Evolutionary conservation across 306 rosid species (phyloP), one percentile per base, ranked within the genome.

Genomic region (Urtica urens): DNA sequence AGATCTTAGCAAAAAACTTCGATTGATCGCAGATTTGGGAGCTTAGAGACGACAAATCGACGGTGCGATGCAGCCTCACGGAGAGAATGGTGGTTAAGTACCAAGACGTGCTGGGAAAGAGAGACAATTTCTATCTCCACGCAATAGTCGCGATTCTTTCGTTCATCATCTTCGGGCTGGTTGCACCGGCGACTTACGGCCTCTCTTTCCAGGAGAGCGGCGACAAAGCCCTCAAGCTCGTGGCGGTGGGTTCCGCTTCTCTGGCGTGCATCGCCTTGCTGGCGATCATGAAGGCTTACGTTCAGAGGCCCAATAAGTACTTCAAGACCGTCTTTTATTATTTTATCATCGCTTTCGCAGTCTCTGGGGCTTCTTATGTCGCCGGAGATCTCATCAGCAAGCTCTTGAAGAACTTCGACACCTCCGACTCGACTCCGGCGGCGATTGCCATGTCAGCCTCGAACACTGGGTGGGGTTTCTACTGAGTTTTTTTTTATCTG

Each of bases 191-290:
- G 13, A 80, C 74, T 7, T 87, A 87, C 45, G 81, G 81, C 43
- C 74, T 87, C 67, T 46, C 96, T 1, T 83, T 87, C 62, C 55
- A 26, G 17, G 65, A 73, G 65, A 87, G 63, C 21, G 55, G 66
- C 42, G 60, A 78, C 55, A 67, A 49, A 46, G 79, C 80, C 60
- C 59, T 72, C 28, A 83, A 83, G 79, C 50, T 83, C 2, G 93
- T 77, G 29, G 94, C 76, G 26, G 86, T 76, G 46, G 94, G 79
- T 4, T 81, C 31, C 46, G 84, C 86, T 47, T 87, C 94, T 60
- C 54, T 84, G 6, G 0, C 76, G 6, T 78, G 93, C 72, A 70
- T 87, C 55, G 63, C 56, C 46, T 12, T 87, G 33, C 94, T 83
- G 57, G 76, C 93, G 12, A 7, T 72, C 25, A 77, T 67, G 15